A percentile compares a stretch with the other conserved stretches of the same genome.
phyloP scores from a whole-genome alignment of 306 rosid species.

The Cucurbita argyrosperma region DNA sequence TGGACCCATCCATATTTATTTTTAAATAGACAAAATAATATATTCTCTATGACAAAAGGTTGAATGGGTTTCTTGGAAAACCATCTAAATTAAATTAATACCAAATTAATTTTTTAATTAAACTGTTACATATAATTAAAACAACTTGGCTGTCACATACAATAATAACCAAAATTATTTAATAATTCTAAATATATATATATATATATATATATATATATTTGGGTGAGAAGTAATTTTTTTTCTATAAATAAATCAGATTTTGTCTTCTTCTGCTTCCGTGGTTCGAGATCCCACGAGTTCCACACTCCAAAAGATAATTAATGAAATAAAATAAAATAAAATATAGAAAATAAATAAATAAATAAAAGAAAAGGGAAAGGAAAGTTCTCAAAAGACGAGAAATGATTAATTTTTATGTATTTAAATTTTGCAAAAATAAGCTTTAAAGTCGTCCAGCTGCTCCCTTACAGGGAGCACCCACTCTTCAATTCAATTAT shows the following conservation, averaged over 20 bases:
- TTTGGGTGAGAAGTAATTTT: too few relatives aligned
- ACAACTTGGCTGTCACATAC: too few relatives aligned
- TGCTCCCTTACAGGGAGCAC: slow-evolving; percentile 4
- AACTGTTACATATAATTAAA: not conserved
- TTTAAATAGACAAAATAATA: not conserved
- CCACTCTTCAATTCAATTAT: not conserved
- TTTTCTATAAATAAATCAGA: not conserved
- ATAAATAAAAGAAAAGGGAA: not conserved
- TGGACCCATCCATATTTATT: not conserved
- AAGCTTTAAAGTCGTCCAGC: not conserved
- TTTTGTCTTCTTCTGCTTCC: not conserved
- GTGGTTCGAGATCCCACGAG: not conserved
- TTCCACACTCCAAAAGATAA: not conserved
- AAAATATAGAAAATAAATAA: not conserved
- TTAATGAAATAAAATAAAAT: not conserved
- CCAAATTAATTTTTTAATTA: not conserved
- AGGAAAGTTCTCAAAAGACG: not conserved
- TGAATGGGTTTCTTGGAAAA: not conserved
- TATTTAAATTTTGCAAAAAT: not conserved
- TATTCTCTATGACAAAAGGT: not conserved
- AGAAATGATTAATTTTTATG: not conserved
- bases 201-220: too few relatives aligned
- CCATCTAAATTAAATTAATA: not conserved
- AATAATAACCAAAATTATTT: too few relatives aligned
- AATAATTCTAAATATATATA: too few relatives aligned